Percentiles rank a stretch among this genome's conserved stretches.
phyloP scores from a whole-genome alignment of 2,329 filamentous ascomycete genomes.

The Cephalotrichum gorgonifer region DNA sequence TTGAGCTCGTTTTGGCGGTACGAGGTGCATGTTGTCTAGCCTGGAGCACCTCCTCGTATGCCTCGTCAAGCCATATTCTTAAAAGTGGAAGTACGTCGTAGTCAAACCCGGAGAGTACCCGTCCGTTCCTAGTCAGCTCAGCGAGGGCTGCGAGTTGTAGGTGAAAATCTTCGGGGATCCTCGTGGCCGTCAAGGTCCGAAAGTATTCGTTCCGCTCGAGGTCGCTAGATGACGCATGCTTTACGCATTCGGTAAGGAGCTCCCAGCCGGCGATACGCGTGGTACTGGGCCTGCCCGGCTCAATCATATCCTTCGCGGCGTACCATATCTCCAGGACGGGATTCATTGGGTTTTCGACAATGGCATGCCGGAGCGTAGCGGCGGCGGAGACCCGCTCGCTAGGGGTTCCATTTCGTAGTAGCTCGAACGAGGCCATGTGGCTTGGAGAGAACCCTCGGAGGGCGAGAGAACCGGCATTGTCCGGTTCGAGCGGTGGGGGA shows the following conservation, averaged over 20 bases:
- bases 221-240: conserved; percentile 51
- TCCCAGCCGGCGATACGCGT: conserved; percentile 54
- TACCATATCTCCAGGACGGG: conserved; percentile 55
- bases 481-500: conserved; percentile 31
- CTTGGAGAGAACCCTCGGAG: conserved; percentile 35
- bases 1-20: conserved; percentile 13
- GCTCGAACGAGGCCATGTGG: conserved; percentile 43
- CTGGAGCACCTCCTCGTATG: conserved; percentile 40
- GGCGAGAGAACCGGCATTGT: conserved; percentile 26
- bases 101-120: conserved; percentile 55
- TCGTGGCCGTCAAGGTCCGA: conserved; percentile 45
- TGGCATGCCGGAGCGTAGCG: conserved; percentile 41
- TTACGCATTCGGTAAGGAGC: conserved; percentile 54
- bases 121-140: conserved; percentile 50
- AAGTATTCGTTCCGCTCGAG: conserved; percentile 59
- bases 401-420: conserved; percentile 40
- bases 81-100: conserved; percentile 55
- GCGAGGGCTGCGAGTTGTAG: conserved; percentile 54
- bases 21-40: conserved; percentile 39
- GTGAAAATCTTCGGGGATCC: conserved; percentile 53
- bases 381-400: conserved; percentile 48
- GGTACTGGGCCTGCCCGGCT: conserved; percentile 39
- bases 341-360: conserved; percentile 48
- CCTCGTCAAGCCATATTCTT: conserved; percentile 47
- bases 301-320: conserved; percentile 54